phyloP scores from a whole-genome alignment of 257 asterid genomes.

The Perilla frutescens region DNA sequence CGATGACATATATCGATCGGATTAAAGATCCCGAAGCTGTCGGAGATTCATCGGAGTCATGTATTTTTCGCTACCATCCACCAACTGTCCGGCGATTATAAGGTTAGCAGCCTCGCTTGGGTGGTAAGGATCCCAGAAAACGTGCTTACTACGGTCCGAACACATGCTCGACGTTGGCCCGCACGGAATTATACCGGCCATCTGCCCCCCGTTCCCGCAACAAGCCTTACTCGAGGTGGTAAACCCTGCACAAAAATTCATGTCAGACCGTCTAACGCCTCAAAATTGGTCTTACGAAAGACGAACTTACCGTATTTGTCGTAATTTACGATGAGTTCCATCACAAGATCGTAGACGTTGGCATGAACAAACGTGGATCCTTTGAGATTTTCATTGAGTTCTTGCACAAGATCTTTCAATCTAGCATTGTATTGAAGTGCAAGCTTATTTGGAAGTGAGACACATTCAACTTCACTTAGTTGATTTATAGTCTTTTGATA shows the following conservation, averaged over 20 bases:
- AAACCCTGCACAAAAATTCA: slow-evolving; percentile 53
- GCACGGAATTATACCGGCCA: slow-evolving; percentile 88
- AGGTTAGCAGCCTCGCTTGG: slow-evolving; percentile 97
- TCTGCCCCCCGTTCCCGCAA: slow-evolving; percentile 93
- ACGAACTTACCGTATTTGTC: slow-evolving; percentile 60
- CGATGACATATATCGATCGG: not conserved
- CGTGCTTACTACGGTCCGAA: slow-evolving; percentile 69
- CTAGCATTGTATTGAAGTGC: slow-evolving; percentile 76
- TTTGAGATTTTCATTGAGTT: slow-evolving; percentile 59
- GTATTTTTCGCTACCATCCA: slow-evolving; percentile 66
- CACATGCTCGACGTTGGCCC: slow-evolving; percentile 89
- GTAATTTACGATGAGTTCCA: slow-evolving; percentile 86
- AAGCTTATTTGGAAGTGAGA: slow-evolving; percentile 73
- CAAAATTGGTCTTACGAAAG: too few relatives aligned
- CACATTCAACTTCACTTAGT: slow-evolving; percentile 65
- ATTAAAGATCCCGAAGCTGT: slow-evolving; percentile 78
- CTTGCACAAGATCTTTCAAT: slow-evolving; percentile 61
- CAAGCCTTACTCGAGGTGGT: slow-evolving; percentile 68
- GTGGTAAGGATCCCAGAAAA: slow-evolving; percentile 97
- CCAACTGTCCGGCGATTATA: slow-evolving; percentile 73
- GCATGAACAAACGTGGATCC: slow-evolving; percentile 87
- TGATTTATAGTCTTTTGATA: slow-evolving; percentile 89
- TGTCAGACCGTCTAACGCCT: too few relatives aligned
- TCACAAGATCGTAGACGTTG: slow-evolving; percentile 79
- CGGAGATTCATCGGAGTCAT: slow-evolving; percentile 74